These are phyloP conservation scores for Pythium graminicola DNA, from an alignment of 352 stramenopile species.

Conservation along the genomic window DNA sequence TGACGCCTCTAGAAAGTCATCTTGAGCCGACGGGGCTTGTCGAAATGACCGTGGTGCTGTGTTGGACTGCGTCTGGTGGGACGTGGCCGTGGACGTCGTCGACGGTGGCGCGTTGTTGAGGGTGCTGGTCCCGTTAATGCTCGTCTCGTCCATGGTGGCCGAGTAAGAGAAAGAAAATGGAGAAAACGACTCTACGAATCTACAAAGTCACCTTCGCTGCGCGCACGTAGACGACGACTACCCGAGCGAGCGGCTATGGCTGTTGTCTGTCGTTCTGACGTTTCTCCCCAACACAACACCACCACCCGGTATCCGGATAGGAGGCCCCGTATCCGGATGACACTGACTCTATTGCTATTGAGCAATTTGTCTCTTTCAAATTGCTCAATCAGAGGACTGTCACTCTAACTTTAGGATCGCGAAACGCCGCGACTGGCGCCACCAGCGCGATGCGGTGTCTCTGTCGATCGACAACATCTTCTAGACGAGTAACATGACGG, in stretches of 20 bases:
- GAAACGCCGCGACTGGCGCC: constrained; percentile 18
- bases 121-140: neutral
- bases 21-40: constrained; percentile 2
- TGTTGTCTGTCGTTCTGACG: constrained; percentile 19
- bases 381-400: constrained; percentile 13
- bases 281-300: constrained; percentile 23
- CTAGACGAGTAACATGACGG: constrained; percentile 2
- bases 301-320: constrained; percentile 14
- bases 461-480: neutral
- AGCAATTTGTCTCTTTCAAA: neutral
- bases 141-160: neutral
- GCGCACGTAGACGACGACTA: too few relatives aligned
- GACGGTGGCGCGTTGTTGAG: constrained; percentile 1
- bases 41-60: constrained; percentile 8
- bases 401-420: constrained; percentile 18
- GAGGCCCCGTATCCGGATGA: constrained; percentile 15
- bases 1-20: constrained; percentile 30
- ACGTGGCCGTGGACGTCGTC: neutral
- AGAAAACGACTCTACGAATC: neutral
- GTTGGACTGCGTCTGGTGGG: neutral
- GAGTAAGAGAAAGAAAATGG: neutral
- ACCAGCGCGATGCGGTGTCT: too few relatives aligned
- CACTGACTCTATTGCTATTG: constrained; percentile 16
- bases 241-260: constrained; percentile 6
- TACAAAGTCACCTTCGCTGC: too few relatives aligned